Evolutionary conservation across 1,284 basidiomycete species (phyloP).

Genomic region (Cryptococcus deneoformans): DNA sequence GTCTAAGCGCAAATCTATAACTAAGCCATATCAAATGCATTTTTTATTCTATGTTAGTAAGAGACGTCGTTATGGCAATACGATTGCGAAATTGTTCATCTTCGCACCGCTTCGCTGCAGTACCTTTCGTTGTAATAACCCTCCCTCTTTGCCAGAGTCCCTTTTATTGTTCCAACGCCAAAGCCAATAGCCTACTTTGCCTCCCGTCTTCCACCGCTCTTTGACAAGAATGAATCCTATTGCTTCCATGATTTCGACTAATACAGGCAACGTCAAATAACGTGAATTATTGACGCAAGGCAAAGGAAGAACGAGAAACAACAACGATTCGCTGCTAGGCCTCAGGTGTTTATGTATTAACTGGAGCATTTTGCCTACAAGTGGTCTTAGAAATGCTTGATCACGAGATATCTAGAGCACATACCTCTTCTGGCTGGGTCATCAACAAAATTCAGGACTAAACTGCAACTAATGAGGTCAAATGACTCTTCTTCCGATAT

Average conservation of each 20-base stretch:
- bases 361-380: background rate
- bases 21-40: too few relatives aligned
- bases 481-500: conserved; percentile 55
- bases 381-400: too few relatives aligned
- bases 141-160: background rate
- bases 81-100: conserved; percentile 75
- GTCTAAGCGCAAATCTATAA: too few relatives aligned
- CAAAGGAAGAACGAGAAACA: conserved; percentile 76
- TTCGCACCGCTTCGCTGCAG: conserved; percentile 60
- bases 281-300: conserved; percentile 80
- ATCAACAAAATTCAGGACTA: conserved; percentile 87
- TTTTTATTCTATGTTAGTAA: background rate
- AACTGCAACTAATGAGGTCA: conserved; percentile 75
- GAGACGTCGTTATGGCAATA: conserved; percentile 24
- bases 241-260: conserved; percentile 59
- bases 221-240: conserved; percentile 65
- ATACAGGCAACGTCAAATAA: conserved; percentile 63
- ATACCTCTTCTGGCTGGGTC: conserved; percentile 68
- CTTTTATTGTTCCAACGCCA: conserved; percentile 29
- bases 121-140: conserved; percentile 53
- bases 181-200: conserved; percentile 49
- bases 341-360: conserved; percentile 60
- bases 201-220: conserved; percentile 57
- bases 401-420: conserved; percentile 8
- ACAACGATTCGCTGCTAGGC: conserved; percentile 53